Conservation (phyloP, 805 yeast species). For the Suhomyces faveliae region DNA sequence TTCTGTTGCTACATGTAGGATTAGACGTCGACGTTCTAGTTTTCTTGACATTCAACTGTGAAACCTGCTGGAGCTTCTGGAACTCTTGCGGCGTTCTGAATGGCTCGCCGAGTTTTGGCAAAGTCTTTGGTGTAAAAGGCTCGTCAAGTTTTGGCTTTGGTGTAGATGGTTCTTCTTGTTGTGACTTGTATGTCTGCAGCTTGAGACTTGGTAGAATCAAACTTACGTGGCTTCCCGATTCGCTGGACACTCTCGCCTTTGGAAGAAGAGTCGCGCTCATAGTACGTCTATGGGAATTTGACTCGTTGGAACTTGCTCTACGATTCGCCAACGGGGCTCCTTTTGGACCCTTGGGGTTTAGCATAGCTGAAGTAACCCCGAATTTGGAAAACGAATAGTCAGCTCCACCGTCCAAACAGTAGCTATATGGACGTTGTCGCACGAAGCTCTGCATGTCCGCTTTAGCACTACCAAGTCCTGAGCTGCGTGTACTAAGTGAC, state of each 20-base stretch:
- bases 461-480: constrained; percentile 6
- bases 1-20: neutral
- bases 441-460: constrained; percentile 18
- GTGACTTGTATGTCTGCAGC: neutral
- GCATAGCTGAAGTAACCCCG: neutral
- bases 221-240: neutral
- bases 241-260: neutral
- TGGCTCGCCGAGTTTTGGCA: neutral
- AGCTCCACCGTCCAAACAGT: constrained; percentile 23
- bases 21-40: neutral
- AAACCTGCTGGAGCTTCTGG: neutral
- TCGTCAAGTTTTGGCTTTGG: neutral
- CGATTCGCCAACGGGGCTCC: neutral
- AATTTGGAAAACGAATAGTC: constrained; percentile 17
- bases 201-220: neutral
- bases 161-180: neutral
- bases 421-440: constrained; percentile 28
- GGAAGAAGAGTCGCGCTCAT: neutral
- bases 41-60: neutral
- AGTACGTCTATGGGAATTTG: neutral
- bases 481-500: neutral
- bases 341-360: neutral
- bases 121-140: neutral
- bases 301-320: neutral
- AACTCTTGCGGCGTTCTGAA: neutral